These are phyloP conservation scores for Ustilago trichophora DNA, from an alignment of 1,284 basidiomycete genomes.

Conservation along the genomic window DNA sequence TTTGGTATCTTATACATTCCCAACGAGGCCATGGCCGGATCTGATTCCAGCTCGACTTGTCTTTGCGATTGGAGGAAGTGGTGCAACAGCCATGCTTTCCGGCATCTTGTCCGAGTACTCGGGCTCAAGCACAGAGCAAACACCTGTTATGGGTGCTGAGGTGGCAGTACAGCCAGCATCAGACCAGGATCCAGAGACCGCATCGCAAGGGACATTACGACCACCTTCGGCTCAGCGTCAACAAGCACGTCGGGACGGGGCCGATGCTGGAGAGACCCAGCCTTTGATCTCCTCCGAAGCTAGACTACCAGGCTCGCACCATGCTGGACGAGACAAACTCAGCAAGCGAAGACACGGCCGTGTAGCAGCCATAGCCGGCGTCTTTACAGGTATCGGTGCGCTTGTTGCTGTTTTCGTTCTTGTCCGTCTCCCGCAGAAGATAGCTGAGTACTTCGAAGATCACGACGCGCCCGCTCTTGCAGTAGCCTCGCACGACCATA, in stretches of 20 bases:
- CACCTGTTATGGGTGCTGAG: not conserved
- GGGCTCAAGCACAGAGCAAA: not conserved
- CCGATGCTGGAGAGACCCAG: not conserved
- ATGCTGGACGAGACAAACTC: not conserved
- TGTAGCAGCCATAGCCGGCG: slow-evolving; percentile 41
- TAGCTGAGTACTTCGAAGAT: slow-evolving; percentile 31
- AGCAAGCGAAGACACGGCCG: slow-evolving; percentile 27
- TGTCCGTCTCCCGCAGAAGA: slow-evolving; percentile 42
- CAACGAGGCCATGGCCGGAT: slow-evolving; percentile 47
- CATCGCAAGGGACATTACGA: slow-evolving; percentile 4
- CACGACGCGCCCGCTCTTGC: not conserved
- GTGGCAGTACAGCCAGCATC: not conserved
- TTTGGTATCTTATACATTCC: slow-evolving; percentile 39
- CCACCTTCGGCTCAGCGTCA: not conserved
- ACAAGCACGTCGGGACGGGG: not conserved
- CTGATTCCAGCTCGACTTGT: slow-evolving; percentile 47
- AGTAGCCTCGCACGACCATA: not conserved
- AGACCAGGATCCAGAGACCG: not conserved
- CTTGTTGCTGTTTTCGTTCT: slow-evolving; percentile 52
- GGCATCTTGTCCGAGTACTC: slow-evolving; percentile 35
- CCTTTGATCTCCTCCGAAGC: not conserved
- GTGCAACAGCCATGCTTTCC: slow-evolving; percentile 53
- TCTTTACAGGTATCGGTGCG: slow-evolving; percentile 49
- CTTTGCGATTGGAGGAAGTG: slow-evolving; percentile 52
- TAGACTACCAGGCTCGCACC: not conserved